Base-by-base conservation (phyloP, 2,329 filamentous ascomycete genomes). In the Epichloe uncinata region DNA sequence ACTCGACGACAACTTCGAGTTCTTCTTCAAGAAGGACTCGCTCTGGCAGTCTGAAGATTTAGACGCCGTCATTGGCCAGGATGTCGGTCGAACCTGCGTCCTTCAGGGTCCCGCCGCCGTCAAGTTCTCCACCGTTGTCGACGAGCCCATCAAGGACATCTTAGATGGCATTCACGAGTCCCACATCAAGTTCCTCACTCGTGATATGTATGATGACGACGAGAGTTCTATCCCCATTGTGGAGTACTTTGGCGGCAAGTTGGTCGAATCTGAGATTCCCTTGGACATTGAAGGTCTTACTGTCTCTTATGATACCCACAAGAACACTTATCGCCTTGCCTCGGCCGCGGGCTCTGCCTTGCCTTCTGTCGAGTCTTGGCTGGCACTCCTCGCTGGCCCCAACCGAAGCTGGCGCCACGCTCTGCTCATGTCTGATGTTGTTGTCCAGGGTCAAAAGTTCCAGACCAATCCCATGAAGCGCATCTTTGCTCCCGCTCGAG, bases 1-100 rank as follows among this genome's bases (percentile, higher is more conserved):
- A n/a, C 77, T 98, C 20, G 93, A 98, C 60, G 89, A 95, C 55
- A 95, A 91, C 65, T 98, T 98, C 58, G 93, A 98, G 65, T 95
- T 94, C 71, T 98, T 88, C 74, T 98, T 98, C 84, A 98, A 98
- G 82, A 98, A 98, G 74, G 93, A 98, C 67, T 98, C 93, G 1
- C 78, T 98, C 7, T 98, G 93, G 93, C 93, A 98, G 70, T 97
- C 93, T 1, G 93, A 98, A 69, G 93, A 98, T 62, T 76, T 98
- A 11, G 91, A 93, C 61, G 93, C 93, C 49, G 90, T 98, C 51
- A 90, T 96, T 53, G 91, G 78, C 58, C 93, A 97, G 69, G 94
- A 98, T 64, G 93, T 98, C 52, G 90, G 88, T 55, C 82, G 94
- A 63, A 95, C 90, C 42, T 96, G 90, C 72, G 96, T 98, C 63